Percentiles rank a stretch among this genome's conserved stretches.
Conservation (phyloP, 257 asterid genomes). For the Solanum pinnatisectum region DNA sequence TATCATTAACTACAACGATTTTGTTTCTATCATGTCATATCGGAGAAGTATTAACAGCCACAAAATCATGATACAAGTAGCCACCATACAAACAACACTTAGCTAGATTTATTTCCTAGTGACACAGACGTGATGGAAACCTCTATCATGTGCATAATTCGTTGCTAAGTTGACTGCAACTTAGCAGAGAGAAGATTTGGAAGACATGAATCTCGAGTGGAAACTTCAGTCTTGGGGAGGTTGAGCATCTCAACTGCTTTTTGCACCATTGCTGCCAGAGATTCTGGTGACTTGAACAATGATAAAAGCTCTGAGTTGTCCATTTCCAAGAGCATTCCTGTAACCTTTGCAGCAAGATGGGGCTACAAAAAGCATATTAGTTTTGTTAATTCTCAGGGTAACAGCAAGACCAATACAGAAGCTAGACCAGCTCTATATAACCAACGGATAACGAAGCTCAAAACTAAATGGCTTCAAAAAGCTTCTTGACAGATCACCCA, state of each 20-base stretch:
- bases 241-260: conserved; percentile 70
- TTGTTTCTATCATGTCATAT: background rate
- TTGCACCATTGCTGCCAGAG: conserved; percentile 56
- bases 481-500: background rate
- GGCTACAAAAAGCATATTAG: conserved; percentile 28
- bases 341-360: conserved; percentile 65
- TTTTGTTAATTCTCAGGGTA: background rate
- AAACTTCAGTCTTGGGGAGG: conserved; percentile 36
- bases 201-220: conserved; percentile 42
- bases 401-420: background rate
- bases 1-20: background rate
- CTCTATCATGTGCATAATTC: background rate
- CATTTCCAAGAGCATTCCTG: conserved; percentile 96
- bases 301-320: conserved; percentile 62
- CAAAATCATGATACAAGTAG: background rate
- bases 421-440: background rate
- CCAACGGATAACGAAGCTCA: background rate
- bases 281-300: conserved; percentile 63
- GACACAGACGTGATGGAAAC: background rate
- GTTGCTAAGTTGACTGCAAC: conserved; percentile 44
- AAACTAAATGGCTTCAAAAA: background rate
- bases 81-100: background rate
- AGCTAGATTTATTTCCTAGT: background rate
- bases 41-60: background rate
- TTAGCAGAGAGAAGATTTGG: conserved; percentile 36